Percentiles rank a stretch among this genome's conserved stretches.
Conservation (phyloP, 345 rosid genomes). For the Gossypium raimondii region DNA sequence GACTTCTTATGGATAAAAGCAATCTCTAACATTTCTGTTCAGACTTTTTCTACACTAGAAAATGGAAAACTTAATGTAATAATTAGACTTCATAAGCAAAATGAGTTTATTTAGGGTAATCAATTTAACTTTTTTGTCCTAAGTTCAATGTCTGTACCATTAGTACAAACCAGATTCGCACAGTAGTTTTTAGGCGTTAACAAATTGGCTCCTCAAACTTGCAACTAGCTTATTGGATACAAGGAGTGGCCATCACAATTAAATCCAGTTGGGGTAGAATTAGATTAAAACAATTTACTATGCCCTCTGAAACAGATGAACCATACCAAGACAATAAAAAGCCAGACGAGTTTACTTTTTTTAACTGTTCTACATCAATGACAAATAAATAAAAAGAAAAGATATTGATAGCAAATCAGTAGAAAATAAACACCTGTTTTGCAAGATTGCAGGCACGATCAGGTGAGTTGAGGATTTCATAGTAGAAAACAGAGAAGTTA, state of each 20-base stretch:
- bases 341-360: background rate
- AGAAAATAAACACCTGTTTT: slow-evolving; percentile 54
- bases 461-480: slow-evolving; percentile 97
- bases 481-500: slow-evolving; percentile 96
- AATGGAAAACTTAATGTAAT: background rate
- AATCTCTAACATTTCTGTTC: background rate
- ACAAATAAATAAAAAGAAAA: background rate
- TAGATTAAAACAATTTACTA: background rate
- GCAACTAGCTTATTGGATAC: background rate
- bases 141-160: background rate
- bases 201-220: background rate
- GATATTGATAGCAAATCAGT: background rate
- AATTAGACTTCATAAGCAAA: background rate
- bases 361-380: background rate
- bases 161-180: background rate
- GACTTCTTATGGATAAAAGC: background rate
- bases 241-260: background rate
- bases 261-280: background rate
- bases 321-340: background rate
- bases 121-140: background rate
- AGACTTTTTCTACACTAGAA: background rate
- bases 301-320: background rate
- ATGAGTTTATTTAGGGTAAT: background rate
- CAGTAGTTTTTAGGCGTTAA: background rate
- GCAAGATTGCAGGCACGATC: slow-evolving; percentile 97